Conservation (phyloP, 2,329 filamentous ascomycete genomes). For the Colletotrichum tamarilloi region DNA sequence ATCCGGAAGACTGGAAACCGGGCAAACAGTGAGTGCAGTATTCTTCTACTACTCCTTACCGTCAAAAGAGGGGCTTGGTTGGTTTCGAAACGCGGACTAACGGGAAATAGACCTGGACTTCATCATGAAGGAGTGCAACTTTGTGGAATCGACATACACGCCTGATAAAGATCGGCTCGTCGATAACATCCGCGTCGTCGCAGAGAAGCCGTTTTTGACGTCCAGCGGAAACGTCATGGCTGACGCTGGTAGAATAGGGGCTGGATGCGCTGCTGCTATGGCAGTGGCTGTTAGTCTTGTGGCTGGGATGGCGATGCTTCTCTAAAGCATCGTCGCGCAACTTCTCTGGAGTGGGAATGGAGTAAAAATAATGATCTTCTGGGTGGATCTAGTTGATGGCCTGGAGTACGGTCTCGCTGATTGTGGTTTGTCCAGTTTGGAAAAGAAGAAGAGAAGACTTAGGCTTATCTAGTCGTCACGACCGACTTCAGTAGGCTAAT, state of each 20-base stretch:
- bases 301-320: conserved; percentile 15
- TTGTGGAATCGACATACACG: conserved; percentile 44
- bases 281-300: conserved; percentile 6
- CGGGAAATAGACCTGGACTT: conserved; percentile 45
- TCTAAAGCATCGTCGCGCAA: not conserved
- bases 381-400: too few species aligned
- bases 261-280: not conserved
- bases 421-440: too few species aligned
- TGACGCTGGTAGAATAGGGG: not conserved
- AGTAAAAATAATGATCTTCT: too few species aligned
- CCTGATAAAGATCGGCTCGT: conserved; percentile 45
- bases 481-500: too few species aligned
- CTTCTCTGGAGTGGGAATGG: too few species aligned
- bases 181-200: conserved; percentile 48
- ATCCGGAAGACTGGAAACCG: conserved; percentile 45
- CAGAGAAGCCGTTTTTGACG: conserved; percentile 40
- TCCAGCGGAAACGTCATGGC: conserved; percentile 18
- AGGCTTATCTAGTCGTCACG: too few species aligned
- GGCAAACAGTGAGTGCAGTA: conserved; percentile 45
- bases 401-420: too few species aligned
- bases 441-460: too few species aligned
- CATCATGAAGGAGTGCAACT: conserved; percentile 50
- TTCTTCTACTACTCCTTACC: not conserved
- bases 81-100: not conserved
- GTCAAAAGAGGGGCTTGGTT: too few species aligned